These are phyloP conservation scores for Phyllosticta citrichinensis DNA, from an alignment of 2,329 filamentous ascomycete species.

Conservation along the genomic window DNA sequence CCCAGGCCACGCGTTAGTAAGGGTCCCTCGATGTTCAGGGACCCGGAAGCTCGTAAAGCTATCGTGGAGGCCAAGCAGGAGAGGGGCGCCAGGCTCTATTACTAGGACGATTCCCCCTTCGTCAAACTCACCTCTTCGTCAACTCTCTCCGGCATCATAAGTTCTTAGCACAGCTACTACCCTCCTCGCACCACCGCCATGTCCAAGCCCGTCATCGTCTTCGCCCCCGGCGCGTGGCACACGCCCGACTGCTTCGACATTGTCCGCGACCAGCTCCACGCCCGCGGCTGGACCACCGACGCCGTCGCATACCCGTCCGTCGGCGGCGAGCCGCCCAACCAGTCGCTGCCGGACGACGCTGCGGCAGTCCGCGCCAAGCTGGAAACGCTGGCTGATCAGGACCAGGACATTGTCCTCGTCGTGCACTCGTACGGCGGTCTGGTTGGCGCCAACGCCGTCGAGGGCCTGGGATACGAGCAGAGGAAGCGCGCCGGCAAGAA, in stretches of 20 bases:
- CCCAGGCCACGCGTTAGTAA: neutral
- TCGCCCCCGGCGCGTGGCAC: conserved; percentile 32
- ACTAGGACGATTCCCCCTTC: neutral
- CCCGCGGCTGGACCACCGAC: conserved; percentile 21
- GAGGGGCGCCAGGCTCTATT: neutral
- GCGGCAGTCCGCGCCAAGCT: conserved; percentile 24
- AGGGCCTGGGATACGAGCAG: conserved; percentile 25
- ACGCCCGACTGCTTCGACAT: conserved; percentile 19
- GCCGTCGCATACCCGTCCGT: conserved; percentile 22
- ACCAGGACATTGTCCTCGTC: conserved; percentile 23
- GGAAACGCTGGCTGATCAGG: conserved; percentile 24
- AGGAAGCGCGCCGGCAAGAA: conserved; percentile 24
- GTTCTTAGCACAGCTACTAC: neutral
- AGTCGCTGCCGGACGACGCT: conserved; percentile 25
- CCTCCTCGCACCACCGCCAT: neutral
- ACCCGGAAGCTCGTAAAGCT: neutral
- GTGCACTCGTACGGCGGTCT: conserved; percentile 29
- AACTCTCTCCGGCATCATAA: neutral
- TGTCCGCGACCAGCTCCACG: conserved; percentile 20
- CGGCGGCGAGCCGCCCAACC: conserved; percentile 17
- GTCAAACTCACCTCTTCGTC: neutral
- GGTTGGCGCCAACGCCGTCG: conserved; percentile 12
- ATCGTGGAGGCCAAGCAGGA: neutral
- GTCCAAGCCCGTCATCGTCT: conserved; percentile 24
- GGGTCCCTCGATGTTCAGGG: neutral